Conservation (phyloP, 371 early-diverging fungal genomes). For the Lichtheimia ramosa region DNA sequence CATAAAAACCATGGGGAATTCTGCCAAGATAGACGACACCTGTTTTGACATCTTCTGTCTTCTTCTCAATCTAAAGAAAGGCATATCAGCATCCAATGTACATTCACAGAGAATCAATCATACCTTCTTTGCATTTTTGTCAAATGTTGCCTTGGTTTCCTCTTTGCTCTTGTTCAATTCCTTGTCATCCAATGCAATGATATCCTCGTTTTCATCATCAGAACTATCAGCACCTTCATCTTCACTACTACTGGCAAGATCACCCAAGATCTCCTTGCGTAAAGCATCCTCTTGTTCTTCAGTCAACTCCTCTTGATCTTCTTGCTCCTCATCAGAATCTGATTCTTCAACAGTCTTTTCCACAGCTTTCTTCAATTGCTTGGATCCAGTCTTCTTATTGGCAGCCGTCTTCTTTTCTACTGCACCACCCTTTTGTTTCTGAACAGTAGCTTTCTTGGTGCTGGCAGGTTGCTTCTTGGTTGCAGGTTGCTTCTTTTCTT, state of each 20-base stretch:
- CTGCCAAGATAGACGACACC: constrained; percentile 89
- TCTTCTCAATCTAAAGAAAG: not conserved
- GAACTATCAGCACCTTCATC: constrained; percentile 36
- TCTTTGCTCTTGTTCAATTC: constrained; percentile 36
- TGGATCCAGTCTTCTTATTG: not conserved
- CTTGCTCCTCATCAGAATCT: constrained; percentile 9
- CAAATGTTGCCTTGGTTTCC: constrained; percentile 31
- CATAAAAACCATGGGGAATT: constrained; percentile 96
- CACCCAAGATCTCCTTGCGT: constrained; percentile 52
- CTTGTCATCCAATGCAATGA: constrained; percentile 40
- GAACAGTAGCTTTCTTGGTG: not conserved
- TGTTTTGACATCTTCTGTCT: constrained; percentile 19
- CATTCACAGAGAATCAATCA: not conserved
- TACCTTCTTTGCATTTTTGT: constrained; percentile 28
- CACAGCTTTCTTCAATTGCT: constrained; percentile 13
- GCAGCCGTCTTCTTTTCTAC: not conserved
- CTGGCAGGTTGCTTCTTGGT: not conserved
- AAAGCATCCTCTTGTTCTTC: constrained; percentile 47
- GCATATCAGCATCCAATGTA: not conserved
- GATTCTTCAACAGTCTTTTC: constrained; percentile 2
- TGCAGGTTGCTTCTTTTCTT: constrained; percentile 3
- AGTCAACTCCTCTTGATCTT: constrained; percentile 32
- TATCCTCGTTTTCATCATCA: constrained; percentile 45
- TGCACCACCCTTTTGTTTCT: not conserved
- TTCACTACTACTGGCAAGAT: constrained; percentile 42